Base-by-base conservation (phyloP, 208 protist genomes). In the Acanthamoeba castellanii region DNA sequence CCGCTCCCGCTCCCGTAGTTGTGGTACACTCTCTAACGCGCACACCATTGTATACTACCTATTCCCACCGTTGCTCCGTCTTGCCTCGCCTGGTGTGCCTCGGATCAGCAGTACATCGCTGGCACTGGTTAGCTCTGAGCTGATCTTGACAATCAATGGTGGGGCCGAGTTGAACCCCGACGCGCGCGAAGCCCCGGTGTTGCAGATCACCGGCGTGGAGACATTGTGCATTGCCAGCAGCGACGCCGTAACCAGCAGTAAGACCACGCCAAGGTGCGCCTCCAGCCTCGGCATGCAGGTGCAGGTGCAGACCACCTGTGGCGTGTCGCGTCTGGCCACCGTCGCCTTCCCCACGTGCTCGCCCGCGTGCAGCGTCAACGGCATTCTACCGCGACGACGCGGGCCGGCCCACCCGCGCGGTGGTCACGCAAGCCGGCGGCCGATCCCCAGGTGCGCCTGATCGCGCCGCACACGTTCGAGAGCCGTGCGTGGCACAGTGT, bases 391-490 rank as follows among this genome's bases (percentile, higher is more conserved):
- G 32, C 61, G 22, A 68, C 61, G 18, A 11, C 25, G 42, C 42
- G 42, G 18, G 16, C 22, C 61, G 61, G 25, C 61, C 61, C 52
- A 47, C 42, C 42, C 42, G 42, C 42, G 42, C 42, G 42, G 42
- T 47, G 42, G 42, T 47, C 52, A 88, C 81, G 1, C 50, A n/a
- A 1, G 20, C 1, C 22, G 7, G 16, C 81, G n/a, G 22, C 6
- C 50, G 9, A n/a, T 3, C 81, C 66, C 50, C 42, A 34, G 25
- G 30, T 88, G 81, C 45, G 81, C 8, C 81, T 88, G 0, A 0
- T 88, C 50, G 81, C 42, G 81, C 81, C 81, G 25, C 81, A 88
- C 50, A 64, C 32, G 47, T 64, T 88, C 81, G 27, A 88, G 25
- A 37, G 50, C 25, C 3, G 6, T 7, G 32, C 81, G 18, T 88